Evolutionary conservation across 2,329 filamentous ascomycete genomes (phyloP).

Genomic region (Chaetomium olivaceum): DNA sequence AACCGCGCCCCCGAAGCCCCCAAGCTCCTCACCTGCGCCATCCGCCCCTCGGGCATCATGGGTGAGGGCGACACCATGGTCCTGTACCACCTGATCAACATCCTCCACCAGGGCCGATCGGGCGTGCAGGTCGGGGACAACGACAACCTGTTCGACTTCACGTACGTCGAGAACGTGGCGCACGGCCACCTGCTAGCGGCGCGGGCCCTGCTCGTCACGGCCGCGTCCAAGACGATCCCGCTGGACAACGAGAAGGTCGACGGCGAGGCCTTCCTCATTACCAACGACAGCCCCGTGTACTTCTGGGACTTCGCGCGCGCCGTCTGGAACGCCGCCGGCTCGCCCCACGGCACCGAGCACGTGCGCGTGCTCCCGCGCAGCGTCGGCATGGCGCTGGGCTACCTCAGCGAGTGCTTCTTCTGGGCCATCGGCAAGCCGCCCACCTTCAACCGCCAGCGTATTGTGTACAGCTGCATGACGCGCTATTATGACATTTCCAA

Average conservation of each 20-base stretch:
- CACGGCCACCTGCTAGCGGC: constrained; percentile 84
- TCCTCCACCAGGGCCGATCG: constrained; percentile 68
- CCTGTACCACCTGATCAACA: constrained; percentile 71
- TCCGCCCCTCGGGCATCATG: constrained; percentile 87
- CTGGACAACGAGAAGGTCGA: constrained; percentile 73
- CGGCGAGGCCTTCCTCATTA: constrained; percentile 87
- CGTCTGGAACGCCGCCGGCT: constrained; percentile 68
- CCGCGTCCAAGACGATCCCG: constrained; percentile 57
- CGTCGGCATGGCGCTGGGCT: constrained; percentile 54
- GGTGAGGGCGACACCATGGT: constrained; percentile 83
- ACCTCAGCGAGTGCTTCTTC: constrained; percentile 54
- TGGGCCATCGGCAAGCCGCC: constrained; percentile 53
- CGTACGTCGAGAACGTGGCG: constrained; percentile 63
- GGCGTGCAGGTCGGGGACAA: constrained; percentile 77
- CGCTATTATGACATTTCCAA: constrained; percentile 77
- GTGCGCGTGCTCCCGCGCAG: constrained; percentile 58
- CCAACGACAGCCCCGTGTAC: constrained; percentile 83
- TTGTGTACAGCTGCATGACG: constrained; percentile 71
- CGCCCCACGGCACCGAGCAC: constrained; percentile 51
- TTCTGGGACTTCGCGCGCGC: constrained; percentile 87
- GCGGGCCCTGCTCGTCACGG: constrained; percentile 66
- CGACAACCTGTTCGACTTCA: constrained; percentile 64
- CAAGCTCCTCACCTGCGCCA: constrained; percentile 71
- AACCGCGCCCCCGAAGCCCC: constrained; percentile 59
- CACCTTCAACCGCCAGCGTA: constrained; percentile 60